Conservation (phyloP, 306 rosid species). For the Pyrus bretschneideri region DNA sequence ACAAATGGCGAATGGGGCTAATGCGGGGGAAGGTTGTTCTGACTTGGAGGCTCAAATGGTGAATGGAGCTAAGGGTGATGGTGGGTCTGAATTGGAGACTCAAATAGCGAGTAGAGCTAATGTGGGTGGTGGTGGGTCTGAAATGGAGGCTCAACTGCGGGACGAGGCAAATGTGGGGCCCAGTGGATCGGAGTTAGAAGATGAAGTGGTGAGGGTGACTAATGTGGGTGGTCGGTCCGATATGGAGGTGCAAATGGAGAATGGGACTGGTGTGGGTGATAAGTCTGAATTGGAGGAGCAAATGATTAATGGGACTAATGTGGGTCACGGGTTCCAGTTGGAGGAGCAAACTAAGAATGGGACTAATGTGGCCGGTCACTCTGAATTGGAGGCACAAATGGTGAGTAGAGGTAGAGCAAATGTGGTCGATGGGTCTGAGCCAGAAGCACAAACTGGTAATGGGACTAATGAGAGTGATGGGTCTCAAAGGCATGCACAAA, state of each 20-base stretch:
- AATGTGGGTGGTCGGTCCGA: neutral
- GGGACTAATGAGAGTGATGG: neutral
- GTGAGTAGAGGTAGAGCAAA: neutral
- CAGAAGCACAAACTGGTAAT: neutral
- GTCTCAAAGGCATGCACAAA: neutral
- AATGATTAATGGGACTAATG: neutral
- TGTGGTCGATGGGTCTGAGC: neutral
- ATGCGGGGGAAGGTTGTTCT: neutral
- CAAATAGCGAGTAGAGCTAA: neutral
- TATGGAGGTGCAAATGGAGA: neutral
- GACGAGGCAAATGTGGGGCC: neutral
- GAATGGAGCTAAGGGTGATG: neutral
- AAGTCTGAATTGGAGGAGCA: constrained; percentile 2
- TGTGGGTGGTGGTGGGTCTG: neutral
- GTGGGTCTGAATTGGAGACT: neutral
- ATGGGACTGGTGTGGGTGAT: neutral
- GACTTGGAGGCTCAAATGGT: neutral
- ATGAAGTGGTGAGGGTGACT: neutral
- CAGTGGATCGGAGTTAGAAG: neutral
- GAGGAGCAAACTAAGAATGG: neutral
- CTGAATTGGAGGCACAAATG: neutral
- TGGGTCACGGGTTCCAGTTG: neutral
- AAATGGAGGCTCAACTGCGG: neutral
- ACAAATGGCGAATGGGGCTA: neutral
- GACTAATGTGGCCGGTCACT: neutral